Conservation (phyloP, 2,329 filamentous ascomycete species). For the Colletotrichum orbiculare region DNA sequence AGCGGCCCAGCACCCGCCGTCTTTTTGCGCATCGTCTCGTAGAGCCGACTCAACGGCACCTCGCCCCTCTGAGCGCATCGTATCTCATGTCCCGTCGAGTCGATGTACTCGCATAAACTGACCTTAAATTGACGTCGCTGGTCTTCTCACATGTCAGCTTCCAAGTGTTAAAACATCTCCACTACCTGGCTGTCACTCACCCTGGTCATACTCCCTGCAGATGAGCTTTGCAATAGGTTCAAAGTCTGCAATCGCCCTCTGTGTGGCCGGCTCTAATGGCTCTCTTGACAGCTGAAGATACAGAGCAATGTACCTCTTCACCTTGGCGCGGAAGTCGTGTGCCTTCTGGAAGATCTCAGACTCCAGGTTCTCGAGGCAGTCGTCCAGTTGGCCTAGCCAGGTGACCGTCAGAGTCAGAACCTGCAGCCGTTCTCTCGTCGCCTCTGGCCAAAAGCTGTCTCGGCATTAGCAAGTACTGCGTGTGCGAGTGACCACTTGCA, state of each 20-base stretch:
- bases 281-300: slow-evolving; percentile 20
- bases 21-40: slow-evolving; percentile 22
- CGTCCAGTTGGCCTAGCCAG: slow-evolving; percentile 35
- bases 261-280: not conserved
- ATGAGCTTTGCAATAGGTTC: slow-evolving; percentile 22
- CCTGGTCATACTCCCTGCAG: slow-evolving; percentile 21
- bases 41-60: slow-evolving; percentile 24
- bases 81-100: slow-evolving; percentile 27
- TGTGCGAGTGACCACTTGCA: not conserved
- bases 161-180: not conserved
- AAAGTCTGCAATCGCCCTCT: slow-evolving; percentile 11
- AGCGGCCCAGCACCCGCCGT: slow-evolving; percentile 32
- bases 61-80: slow-evolving; percentile 23
- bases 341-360: slow-evolving; percentile 12
- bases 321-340: slow-evolving; percentile 18
- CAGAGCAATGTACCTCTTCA: slow-evolving; percentile 24
- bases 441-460: slow-evolving; percentile 34
- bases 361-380: slow-evolving; percentile 32
- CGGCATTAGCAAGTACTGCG: not conserved
- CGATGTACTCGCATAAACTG: slow-evolving; percentile 30
- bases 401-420: slow-evolving; percentile 27
- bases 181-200: not conserved
- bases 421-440: slow-evolving; percentile 5
- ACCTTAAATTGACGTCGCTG: slow-evolving; percentile 19
- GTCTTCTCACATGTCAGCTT: slow-evolving; percentile 18